phyloP scores from a whole-genome alignment of 2,329 filamentous ascomycete species.

The Lecanicillium sp. region DNA sequence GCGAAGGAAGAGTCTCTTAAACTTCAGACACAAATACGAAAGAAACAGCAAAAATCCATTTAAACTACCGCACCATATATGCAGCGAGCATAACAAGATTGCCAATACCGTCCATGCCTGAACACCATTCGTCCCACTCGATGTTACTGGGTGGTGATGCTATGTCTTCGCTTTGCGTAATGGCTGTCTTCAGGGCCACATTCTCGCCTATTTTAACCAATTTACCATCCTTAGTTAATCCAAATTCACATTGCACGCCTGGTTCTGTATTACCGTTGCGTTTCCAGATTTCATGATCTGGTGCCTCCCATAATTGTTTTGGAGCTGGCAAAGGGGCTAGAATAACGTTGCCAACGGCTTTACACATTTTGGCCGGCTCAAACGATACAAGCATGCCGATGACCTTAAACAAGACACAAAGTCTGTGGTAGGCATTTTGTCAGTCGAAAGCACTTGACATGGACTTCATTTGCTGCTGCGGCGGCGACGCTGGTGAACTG shows the following conservation, averaged over 20 bases:
- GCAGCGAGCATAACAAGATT: conserved; percentile 8
- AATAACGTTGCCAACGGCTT: neutral
- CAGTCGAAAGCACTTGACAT: neutral
- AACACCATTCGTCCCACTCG: conserved; percentile 9
- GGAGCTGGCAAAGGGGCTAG: conserved; percentile 3
- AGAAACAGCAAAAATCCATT: too few species aligned
- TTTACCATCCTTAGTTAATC: neutral
- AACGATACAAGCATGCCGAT: conserved; percentile 4
- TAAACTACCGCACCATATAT: neutral
- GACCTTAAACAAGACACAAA: conserved; percentile 7
- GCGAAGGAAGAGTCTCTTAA: too few species aligned
- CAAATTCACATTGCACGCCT: neutral
- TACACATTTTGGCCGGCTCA: conserved; percentile 2
- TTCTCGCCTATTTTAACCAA: neutral
- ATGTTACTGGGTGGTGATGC: neutral
- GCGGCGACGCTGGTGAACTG: too few species aligned
- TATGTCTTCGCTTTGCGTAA: too few species aligned
- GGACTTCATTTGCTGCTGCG: neutral
- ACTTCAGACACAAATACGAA: too few species aligned
- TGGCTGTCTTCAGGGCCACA: too few species aligned
- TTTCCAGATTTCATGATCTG: neutral
- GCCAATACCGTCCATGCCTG: conserved; percentile 7
- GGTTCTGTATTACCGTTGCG: neutral
- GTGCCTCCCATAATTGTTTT: conserved; percentile 4
- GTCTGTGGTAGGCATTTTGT: neutral